Evolutionary conservation across 495 filamentous ascomycete genomes (phyloP).

Genomic region (Aspergillus baeticus): DNA sequence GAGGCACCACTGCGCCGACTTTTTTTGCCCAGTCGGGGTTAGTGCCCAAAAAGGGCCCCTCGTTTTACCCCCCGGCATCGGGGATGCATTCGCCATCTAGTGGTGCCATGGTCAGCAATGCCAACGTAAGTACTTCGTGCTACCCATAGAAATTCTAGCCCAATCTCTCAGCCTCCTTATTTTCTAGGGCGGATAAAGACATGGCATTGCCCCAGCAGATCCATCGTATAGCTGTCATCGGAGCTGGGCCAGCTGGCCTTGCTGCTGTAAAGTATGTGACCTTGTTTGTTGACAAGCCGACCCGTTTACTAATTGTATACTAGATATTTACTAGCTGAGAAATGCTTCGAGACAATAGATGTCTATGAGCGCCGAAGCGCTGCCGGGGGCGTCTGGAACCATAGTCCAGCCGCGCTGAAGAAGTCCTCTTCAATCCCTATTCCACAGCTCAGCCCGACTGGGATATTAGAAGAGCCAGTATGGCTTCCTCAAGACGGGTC

Average conservation of each 20-base stretch:
- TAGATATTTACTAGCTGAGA: conserved; percentile 75
- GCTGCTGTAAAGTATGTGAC: conserved; percentile 39
- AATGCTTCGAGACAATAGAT: conserved; percentile 65
- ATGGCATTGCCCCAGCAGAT: conserved; percentile 29
- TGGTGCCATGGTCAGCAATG: too few relatives aligned
- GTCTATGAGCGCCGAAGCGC: conserved; percentile 78
- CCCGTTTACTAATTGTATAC: conserved; percentile 4
- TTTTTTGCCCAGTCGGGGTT: too few relatives aligned
- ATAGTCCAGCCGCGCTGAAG: conserved; percentile 34
- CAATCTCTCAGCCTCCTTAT: neutral
- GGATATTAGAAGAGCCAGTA: conserved; percentile 40
- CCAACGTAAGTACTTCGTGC: too few relatives aligned
- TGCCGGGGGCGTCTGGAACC: conserved; percentile 84
- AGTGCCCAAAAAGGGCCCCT: too few relatives aligned
- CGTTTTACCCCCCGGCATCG: too few relatives aligned
- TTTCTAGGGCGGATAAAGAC: neutral
- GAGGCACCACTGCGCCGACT: too few relatives aligned
- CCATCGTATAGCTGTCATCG: conserved; percentile 43
- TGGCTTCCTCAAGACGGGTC: conserved; percentile 30
- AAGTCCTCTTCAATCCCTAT: conserved; percentile 26
- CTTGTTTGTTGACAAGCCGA: neutral
- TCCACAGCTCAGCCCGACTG: conserved; percentile 44
- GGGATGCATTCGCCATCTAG: too few relatives aligned
- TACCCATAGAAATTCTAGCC: too few relatives aligned
- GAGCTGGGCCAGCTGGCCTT: conserved; percentile 47